Conservation (phyloP, 2,329 filamentous ascomycete genomes). For the Claviceps sorghi region DNA sequence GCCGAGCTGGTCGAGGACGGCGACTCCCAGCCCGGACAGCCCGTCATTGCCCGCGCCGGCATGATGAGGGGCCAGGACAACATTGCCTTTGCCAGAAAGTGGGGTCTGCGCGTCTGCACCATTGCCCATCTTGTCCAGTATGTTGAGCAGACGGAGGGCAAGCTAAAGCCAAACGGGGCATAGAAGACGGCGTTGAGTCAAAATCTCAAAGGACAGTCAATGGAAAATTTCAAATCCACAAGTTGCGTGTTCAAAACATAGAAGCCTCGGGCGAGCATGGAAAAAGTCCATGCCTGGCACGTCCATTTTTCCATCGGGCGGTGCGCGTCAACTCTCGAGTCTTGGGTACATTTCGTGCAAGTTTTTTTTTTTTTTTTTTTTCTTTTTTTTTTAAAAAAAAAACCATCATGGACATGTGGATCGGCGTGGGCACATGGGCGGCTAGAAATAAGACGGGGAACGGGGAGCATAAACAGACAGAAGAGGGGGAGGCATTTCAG, state of each 20-base stretch:
- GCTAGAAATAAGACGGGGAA: too few relatives aligned
- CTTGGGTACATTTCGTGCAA: too few relatives aligned
- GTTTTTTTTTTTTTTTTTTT: too few relatives aligned
- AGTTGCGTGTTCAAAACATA: too few relatives aligned
- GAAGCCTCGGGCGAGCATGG: background rate
- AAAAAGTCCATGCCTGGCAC: background rate
- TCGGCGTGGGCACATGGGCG: too few relatives aligned
- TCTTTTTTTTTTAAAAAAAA: too few relatives aligned
- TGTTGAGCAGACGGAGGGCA: conserved; percentile 61
- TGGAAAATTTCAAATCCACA: too few relatives aligned
- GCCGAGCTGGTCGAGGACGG: conserved; percentile 87
- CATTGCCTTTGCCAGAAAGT: conserved; percentile 72
- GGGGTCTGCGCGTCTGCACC: conserved; percentile 85
- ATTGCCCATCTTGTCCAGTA: conserved; percentile 80
- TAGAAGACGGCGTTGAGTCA: background rate
- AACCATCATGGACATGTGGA: too few relatives aligned
- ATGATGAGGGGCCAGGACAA: conserved; percentile 91
- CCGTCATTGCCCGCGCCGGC: conserved; percentile 51
- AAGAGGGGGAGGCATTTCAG: background rate
- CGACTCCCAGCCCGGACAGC: conserved; percentile 50
- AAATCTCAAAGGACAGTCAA: too few relatives aligned
- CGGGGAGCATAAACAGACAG: background rate
- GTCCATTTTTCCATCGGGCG: too few relatives aligned
- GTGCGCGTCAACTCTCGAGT: too few relatives aligned
- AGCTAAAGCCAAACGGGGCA: conserved; percentile 26